Evolutionary conservation across 805 yeast species (phyloP).

Genomic region (Scheffersomyces spartinae): DNA sequence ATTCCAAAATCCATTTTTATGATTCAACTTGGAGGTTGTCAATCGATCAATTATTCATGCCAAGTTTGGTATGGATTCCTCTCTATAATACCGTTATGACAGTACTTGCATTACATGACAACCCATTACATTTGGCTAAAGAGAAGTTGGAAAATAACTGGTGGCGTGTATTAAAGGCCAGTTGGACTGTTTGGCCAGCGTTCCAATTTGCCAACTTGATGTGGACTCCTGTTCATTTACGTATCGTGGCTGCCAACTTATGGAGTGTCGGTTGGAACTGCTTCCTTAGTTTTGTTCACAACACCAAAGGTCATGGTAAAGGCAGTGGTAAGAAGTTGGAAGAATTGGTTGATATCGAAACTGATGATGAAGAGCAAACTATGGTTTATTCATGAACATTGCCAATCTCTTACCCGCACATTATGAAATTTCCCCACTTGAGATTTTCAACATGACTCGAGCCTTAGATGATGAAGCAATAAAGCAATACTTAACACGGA

Average conservation of each 20-base stretch:
- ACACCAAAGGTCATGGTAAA: constrained; percentile 29
- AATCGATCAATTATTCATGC: constrained; percentile 64
- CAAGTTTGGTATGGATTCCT: constrained; percentile 66
- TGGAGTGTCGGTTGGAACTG: constrained; percentile 80
- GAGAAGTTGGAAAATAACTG: constrained; percentile 38
- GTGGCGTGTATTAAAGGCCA: constrained; percentile 58
- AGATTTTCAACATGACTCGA: no score
- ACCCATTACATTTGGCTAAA: constrained; percentile 25
- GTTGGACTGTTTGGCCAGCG: constrained; percentile 87
- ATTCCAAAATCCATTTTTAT: constrained; percentile 6
- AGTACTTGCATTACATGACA: constrained; percentile 41
- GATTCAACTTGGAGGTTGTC: constrained; percentile 35
- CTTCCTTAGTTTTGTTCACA: constrained; percentile 53
- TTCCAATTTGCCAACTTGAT: constrained; percentile 74
- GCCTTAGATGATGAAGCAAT: no score
- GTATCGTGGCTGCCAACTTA: constrained; percentile 58
- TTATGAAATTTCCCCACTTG: no score
- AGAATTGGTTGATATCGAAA: constrained; percentile 28
- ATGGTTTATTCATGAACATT: no score
- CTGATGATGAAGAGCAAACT: constrained; percentile 20
- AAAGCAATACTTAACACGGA: no score
- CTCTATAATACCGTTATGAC: constrained; percentile 62
- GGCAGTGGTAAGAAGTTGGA: constrained; percentile 24
- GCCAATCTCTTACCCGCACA: no score
- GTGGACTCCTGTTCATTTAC: constrained; percentile 58